Evolutionary conservation across 768 basidiomycete genomes (phyloP).

Genomic region (Mycena belliarum): DNA sequence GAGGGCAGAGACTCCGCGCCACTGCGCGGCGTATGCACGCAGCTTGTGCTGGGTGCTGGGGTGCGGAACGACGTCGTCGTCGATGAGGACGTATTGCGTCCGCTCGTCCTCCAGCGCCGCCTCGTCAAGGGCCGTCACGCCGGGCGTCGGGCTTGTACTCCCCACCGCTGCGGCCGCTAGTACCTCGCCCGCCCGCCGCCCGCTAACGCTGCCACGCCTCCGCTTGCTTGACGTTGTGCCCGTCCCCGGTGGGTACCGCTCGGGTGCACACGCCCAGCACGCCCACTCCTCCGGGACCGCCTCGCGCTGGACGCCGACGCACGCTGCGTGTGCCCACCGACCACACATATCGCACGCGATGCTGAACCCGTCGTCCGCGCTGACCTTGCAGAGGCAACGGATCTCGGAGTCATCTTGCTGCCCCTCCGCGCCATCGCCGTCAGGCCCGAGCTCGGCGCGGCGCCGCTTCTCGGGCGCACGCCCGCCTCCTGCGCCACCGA

Average conservation of each 20-base stretch:
- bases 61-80: constrained; percentile 43
- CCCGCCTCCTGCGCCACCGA: neutral
- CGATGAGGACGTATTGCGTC: constrained; percentile 48
- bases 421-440: neutral
- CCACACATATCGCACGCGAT: constrained; percentile 84
- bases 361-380: constrained; percentile 80
- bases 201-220: constrained; percentile 29
- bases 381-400: constrained; percentile 73
- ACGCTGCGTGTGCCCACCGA: constrained; percentile 83
- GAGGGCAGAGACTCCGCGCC: constrained; percentile 69
- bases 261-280: constrained; percentile 69
- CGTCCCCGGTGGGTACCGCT: neutral
- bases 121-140: constrained; percentile 19
- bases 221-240: neutral
- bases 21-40: constrained; percentile 58
- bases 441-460: neutral
- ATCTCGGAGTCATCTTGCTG: constrained; percentile 51
- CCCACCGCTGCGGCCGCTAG: no score
- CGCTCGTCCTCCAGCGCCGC: constrained; percentile 43
- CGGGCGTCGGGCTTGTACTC: neutral
- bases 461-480: constrained; percentile 1
- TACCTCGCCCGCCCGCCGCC: constrained; percentile 7
- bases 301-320: constrained; percentile 60
- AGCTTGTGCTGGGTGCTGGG: constrained; percentile 37
- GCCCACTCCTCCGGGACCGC: constrained; percentile 72